Evolutionary conservation across 768 basidiomycete species (phyloP), one percentile per base, ranked within the genome.

Genomic region (Podaxis sp.): DNA sequence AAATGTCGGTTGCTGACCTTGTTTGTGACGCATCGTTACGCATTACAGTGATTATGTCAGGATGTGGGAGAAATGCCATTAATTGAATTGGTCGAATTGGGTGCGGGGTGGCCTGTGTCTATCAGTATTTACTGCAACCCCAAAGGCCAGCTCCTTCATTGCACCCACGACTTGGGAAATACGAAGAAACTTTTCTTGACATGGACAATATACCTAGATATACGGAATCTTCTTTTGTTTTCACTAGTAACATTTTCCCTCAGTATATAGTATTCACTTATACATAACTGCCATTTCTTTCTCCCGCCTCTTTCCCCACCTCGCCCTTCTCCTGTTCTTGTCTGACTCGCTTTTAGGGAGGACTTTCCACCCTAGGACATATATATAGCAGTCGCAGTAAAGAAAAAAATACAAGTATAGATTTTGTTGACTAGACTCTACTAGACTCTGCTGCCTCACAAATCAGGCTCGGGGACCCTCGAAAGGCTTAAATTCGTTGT

Each of bases 1-100:
- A 13, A 48, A 23, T 3, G 32, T 32, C 32, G 32, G 32, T 25
- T n/a, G 5, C 21, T 27, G 21, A 13, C 13, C 23, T 23, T 27
- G 47, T 27, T 48, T 27, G 47, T 55, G 50, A 25, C 40, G 38
- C 5, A 25, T 64, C n/a, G 53, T 28, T 21, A 48, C 57, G 48
- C 9, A 32, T 1, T 21, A 13, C 57, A 80, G 79, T 50, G 79
- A 80, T 61, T 77, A 72, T 55, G 76, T 82, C 37, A 81, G 80
- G 72, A 81, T 82, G 81, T 82, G 79, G 79, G 69, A 76, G 65
- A 65, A 73, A 53, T 79, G 79, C 52, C n/a, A 0, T 1, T 46
- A 40, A 53, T 60, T 52, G 51, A 52, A n/a, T 35, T 44, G 53
- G 7, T 32, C 28, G 28, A 36, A 42, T 32, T 36, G 21, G 14